Conservation (phyloP, 257 asterid genomes). For the Primulina huaijiensis region DNA sequence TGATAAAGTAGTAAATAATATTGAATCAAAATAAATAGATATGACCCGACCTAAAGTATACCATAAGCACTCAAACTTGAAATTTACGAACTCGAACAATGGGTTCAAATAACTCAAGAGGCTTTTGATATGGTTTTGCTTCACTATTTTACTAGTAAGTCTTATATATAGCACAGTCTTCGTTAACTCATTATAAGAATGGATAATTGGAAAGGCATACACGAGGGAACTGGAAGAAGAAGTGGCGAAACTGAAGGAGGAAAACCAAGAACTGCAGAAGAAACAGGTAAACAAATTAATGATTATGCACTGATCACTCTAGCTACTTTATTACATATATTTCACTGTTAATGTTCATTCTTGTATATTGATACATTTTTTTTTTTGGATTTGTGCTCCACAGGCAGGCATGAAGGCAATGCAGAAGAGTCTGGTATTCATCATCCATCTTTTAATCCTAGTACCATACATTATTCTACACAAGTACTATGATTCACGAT, state of each 20-base stretch:
- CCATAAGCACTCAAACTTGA: no score
- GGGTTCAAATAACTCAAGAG: no score
- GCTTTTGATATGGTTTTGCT: background rate
- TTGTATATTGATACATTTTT: background rate
- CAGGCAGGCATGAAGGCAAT: conserved; percentile 39
- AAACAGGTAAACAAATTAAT: conserved; percentile 48
- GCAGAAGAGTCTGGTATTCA: conserved; percentile 28
- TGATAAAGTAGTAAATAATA: no score
- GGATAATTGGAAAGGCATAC: conserved; percentile 50
- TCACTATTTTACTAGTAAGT: background rate
- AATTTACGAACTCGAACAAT: no score
- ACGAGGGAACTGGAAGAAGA: conserved; percentile 85
- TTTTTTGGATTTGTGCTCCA: conserved; percentile 6
- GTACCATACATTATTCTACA: no score
- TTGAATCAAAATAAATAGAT: no score
- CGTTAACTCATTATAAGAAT: conserved; percentile 3
- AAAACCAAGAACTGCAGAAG: conserved; percentile 60
- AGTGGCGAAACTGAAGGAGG: conserved; percentile 86
- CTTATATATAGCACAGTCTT: conserved; percentile 1
- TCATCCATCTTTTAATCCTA: no score
- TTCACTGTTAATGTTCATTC: background rate
- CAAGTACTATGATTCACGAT: no score
- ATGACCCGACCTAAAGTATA: no score
- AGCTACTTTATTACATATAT: background rate
- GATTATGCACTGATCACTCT: background rate